Conservation (phyloP, 2,329 filamentous ascomycete species). For the Meredithiella fracta region DNA sequence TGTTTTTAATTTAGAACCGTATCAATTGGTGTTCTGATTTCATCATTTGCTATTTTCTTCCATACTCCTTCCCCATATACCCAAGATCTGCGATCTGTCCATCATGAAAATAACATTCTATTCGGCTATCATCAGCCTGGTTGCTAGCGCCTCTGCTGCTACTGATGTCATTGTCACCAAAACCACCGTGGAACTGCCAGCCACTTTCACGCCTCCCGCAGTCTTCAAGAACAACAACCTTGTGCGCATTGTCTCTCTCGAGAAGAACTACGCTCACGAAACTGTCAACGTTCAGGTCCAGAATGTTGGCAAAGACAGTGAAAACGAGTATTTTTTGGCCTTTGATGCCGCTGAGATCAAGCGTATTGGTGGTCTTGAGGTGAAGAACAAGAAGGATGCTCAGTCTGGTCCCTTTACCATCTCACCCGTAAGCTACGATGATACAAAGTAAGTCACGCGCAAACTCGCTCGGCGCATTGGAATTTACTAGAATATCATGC, state of each 20-base stretch:
- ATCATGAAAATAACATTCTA: conserved; percentile 32
- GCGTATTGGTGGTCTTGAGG: conserved; percentile 72
- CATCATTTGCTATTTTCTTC: neutral
- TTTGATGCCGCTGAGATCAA: conserved; percentile 63
- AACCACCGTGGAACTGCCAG: conserved; percentile 42
- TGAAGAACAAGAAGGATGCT: conserved; percentile 72
- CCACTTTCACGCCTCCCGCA: conserved; percentile 58
- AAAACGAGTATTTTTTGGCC: conserved; percentile 81
- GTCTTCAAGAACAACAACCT: conserved; percentile 91
- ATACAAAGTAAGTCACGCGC: conserved; percentile 32
- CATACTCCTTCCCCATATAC: neutral
- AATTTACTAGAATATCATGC: no score
- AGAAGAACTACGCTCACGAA: conserved; percentile 84
- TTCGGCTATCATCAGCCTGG: conserved; percentile 43
- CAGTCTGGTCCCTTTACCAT: conserved; percentile 37
- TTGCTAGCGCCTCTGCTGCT: conserved; percentile 25
- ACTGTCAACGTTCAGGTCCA: conserved; percentile 87
- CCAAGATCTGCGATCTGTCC: neutral
- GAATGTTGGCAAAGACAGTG: conserved; percentile 63
- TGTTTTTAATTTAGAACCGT: neutral
- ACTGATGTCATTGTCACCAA: conserved; percentile 27
- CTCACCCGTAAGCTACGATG: conserved; percentile 48
- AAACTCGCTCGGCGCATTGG: neutral
- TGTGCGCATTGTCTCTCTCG: conserved; percentile 75
- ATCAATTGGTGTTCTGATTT: conserved; percentile 4